Conservation (phyloP, 108 stramenopile species). For the Fistulifera solaris region DNA sequence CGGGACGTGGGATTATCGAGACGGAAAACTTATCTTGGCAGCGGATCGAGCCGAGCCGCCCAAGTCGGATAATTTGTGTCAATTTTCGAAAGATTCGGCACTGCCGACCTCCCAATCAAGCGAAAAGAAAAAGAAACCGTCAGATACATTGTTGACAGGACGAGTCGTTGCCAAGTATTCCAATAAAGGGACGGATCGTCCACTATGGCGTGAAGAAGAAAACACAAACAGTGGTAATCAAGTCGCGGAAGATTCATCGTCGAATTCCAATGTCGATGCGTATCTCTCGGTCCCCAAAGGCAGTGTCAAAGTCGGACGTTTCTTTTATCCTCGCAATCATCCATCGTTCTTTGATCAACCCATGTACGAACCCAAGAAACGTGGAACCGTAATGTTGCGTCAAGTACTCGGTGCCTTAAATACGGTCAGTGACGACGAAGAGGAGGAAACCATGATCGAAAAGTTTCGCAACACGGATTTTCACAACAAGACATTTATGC, state of each 20-base stretch:
- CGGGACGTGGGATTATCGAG: slow-evolving; percentile 68
- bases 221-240: no score
- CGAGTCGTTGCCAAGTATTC: slow-evolving; percentile 51
- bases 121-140: slow-evolving; percentile 2
- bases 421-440: slow-evolving; percentile 23
- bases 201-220: no score
- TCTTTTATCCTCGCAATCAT: slow-evolving; percentile 69
- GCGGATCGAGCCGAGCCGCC: slow-evolving; percentile 49
- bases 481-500: slow-evolving; percentile 49
- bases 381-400: slow-evolving; percentile 50
- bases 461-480: slow-evolving; percentile 53
- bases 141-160: slow-evolving; percentile 66
- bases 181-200: no score
- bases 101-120: not conserved
- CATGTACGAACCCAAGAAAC: slow-evolving; percentile 43
- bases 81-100: not conserved
- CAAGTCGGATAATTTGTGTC: slow-evolving; percentile 12
- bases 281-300: slow-evolving; percentile 71
- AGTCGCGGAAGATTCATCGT: no score
- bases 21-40: slow-evolving; percentile 70
- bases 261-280: slow-evolving; percentile 25
- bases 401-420: slow-evolving; percentile 64
- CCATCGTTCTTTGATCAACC: slow-evolving; percentile 75
- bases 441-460: slow-evolving; percentile 34
- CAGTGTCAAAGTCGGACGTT: slow-evolving; percentile 59